Evolutionary conservation across 2,329 filamentous ascomycete genomes (phyloP).

Genomic region (Stagonosporopsis rhizophila): DNA sequence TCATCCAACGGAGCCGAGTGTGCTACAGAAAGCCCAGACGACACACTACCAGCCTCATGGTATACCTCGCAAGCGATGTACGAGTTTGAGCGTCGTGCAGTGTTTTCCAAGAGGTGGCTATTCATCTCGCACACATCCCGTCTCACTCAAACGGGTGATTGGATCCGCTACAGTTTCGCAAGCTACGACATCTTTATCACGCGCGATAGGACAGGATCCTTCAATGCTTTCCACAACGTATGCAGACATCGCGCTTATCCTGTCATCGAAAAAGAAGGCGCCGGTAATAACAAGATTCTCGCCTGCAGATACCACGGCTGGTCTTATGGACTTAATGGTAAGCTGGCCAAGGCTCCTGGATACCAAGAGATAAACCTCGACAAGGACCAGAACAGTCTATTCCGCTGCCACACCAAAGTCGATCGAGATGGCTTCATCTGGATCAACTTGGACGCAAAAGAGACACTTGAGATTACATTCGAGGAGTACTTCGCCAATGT

Average conservation of each 20-base stretch:
- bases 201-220: slow-evolving; percentile 24
- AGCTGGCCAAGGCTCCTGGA: slow-evolving; percentile 53
- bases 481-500: slow-evolving; percentile 18
- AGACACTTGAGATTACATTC: slow-evolving; percentile 25
- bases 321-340: slow-evolving; percentile 53
- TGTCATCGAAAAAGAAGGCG: slow-evolving; percentile 34
- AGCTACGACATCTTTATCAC: slow-evolving; percentile 21
- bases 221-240: slow-evolving; percentile 51
- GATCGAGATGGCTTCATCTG: slow-evolving; percentile 42
- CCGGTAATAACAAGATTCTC: slow-evolving; percentile 46
- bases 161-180: slow-evolving; percentile 15
- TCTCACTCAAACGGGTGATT: slow-evolving; percentile 23
- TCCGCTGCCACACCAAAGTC: slow-evolving; percentile 38
- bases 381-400: slow-evolving; percentile 39
- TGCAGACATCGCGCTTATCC: slow-evolving; percentile 53
- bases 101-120: slow-evolving; percentile 51
- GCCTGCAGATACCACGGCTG: slow-evolving; percentile 55
- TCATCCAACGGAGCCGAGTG: not conserved
- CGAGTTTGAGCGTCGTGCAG: slow-evolving; percentile 54
- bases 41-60: slow-evolving; percentile 48
- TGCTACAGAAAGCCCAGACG: not conserved
- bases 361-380: slow-evolving; percentile 42
- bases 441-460: slow-evolving; percentile 40
- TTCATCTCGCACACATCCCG: slow-evolving; percentile 43
- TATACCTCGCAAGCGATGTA: slow-evolving; percentile 52